Evolutionary conservation across 257 asterid genomes (phyloP).

Genomic region (Fraxinus quadrangulata): DNA sequence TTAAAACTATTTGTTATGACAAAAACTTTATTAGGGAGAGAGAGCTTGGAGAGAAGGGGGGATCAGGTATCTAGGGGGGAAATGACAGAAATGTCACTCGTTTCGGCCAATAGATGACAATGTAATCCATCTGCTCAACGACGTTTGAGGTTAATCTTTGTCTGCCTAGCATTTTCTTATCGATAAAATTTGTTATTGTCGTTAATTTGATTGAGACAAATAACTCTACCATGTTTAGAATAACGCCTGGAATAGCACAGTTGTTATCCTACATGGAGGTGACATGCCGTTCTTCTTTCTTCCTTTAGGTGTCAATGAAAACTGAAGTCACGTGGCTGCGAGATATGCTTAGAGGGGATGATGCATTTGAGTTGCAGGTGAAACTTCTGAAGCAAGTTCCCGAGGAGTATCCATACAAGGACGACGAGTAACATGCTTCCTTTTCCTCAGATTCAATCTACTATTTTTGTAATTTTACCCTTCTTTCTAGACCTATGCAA

Average conservation of each 20-base stretch:
- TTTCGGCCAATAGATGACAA: too few relatives aligned
- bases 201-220: neutral
- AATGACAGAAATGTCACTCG: too few relatives aligned
- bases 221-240: neutral
- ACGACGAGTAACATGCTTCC: constrained; percentile 64
- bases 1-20: too few relatives aligned
- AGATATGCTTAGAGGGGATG: constrained; percentile 98
- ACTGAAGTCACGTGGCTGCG: constrained; percentile 94
- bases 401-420: constrained; percentile 98
- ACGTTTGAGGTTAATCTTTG: neutral
- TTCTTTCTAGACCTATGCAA: too few relatives aligned
- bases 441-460: neutral
- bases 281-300: neutral
- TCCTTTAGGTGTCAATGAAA: constrained; percentile 85
- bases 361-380: constrained; percentile 88
- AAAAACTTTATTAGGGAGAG: too few relatives aligned
- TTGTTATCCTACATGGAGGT: neutral
- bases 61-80: too few relatives aligned
- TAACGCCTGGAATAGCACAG: neutral
- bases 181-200: neutral
- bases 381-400: constrained; percentile 94
- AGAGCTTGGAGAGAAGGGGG: too few relatives aligned
- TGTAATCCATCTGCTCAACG: neutral
- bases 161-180: neutral
- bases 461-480: too few relatives aligned